Conservation (phyloP, 2,329 filamentous ascomycete species). For the Raffaelea ambrosiae region DNA sequence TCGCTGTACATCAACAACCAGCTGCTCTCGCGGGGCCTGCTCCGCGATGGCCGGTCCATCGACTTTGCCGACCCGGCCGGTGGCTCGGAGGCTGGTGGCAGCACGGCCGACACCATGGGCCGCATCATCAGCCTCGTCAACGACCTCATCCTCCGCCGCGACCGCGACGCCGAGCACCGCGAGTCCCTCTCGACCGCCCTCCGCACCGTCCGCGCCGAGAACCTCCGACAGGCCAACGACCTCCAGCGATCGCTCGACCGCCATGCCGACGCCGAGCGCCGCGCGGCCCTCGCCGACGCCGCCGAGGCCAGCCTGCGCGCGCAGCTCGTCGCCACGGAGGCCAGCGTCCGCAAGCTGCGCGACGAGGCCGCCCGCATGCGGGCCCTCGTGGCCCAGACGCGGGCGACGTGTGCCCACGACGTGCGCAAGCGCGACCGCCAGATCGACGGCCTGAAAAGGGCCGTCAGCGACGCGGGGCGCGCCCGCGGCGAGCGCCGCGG, state of each 20-base stretch:
- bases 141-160: constrained; percentile 81
- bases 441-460: constrained; percentile 80
- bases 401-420: constrained; percentile 82
- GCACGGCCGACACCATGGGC: constrained; percentile 52
- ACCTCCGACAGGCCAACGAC: constrained; percentile 63
- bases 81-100: constrained; percentile 44
- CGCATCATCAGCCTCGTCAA: constrained; percentile 89
- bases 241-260: constrained; percentile 50
- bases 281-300: constrained; percentile 52
- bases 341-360: constrained; percentile 65
- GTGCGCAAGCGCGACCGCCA: constrained; percentile 84
- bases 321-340: constrained; percentile 66
- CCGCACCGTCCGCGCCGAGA: constrained; percentile 65
- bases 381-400: constrained; percentile 69
- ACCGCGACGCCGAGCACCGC: constrained; percentile 86
- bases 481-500: constrained; percentile 49
- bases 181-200: constrained; percentile 75
- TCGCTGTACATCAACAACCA: constrained; percentile 68
- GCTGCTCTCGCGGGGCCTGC: constrained; percentile 55
- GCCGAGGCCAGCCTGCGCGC: constrained; percentile 62
- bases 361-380: constrained; percentile 79
- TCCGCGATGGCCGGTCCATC: constrained; percentile 63
- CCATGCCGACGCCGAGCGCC: constrained; percentile 44
- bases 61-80: constrained; percentile 68
- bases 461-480: constrained; percentile 63